These are phyloP conservation scores for Eimeria falciformis DNA, from an alignment of 169 alveolate genomes.

Conservation along the genomic window DNA sequence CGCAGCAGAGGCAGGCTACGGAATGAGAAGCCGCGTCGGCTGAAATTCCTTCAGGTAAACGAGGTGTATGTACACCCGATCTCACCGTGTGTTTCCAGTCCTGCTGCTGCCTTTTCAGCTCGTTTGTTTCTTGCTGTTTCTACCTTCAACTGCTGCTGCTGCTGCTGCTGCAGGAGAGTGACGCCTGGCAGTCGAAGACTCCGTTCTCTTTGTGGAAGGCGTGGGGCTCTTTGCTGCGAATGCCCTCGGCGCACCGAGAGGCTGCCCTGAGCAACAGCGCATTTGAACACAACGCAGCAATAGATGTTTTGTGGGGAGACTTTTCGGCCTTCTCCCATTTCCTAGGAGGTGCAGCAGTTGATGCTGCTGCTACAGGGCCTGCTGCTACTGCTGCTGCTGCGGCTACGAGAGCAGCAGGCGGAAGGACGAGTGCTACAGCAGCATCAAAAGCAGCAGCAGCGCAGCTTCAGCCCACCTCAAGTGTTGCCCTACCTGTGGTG, in stretches of 20 bases:
- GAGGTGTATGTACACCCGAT: too few species aligned
- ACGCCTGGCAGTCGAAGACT: conserved; percentile 38
- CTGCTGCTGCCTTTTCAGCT: not conserved
- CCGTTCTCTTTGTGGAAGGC: conserved; percentile 75
- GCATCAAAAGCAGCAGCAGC: conserved; percentile 57
- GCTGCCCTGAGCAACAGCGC: conserved; percentile 52
- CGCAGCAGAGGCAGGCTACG: conserved; percentile 70
- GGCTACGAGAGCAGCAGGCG: not conserved
- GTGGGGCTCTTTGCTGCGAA: conserved; percentile 69
- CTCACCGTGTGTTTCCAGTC: not conserved
- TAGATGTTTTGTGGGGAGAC: conserved; percentile 72
- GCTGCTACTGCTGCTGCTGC: not conserved
- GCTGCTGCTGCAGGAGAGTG: conserved; percentile 68
- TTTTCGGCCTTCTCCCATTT: conserved; percentile 59
- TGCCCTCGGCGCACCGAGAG: conserved; percentile 65
- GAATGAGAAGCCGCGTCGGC: conserved; percentile 70
- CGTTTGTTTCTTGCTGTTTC: not conserved
- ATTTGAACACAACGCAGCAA: conserved; percentile 66
- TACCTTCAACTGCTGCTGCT: not conserved
- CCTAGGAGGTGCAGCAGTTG: not conserved
- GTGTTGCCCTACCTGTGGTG: conserved; percentile 69
- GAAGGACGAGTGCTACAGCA: conserved; percentile 13
- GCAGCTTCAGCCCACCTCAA: conserved; percentile 62
- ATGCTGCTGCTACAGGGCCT: not conserved
- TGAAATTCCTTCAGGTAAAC: conserved; percentile 59